Conservation (phyloP, 345 rosid genomes). For the Pelargonium nanum region DNA sequence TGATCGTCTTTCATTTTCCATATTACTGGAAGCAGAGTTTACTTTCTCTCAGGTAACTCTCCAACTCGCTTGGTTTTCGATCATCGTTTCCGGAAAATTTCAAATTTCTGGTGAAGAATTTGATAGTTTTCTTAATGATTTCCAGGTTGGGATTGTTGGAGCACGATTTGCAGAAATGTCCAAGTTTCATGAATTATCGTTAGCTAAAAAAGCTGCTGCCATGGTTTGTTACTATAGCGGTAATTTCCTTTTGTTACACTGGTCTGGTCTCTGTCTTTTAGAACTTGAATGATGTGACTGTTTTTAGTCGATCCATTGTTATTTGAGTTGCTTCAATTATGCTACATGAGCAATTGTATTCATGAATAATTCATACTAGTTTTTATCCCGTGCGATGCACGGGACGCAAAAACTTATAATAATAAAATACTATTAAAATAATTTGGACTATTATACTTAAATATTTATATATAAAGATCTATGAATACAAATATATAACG, state of each 20-base stretch:
- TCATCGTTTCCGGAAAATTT: conserved; percentile 20
- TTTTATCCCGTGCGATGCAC: no score
- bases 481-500: no score
- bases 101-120: no score
- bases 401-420: no score
- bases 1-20: conserved; percentile 23
- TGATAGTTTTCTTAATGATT: no score
- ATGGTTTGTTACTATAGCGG: conserved; percentile 77
- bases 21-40: conserved; percentile 49
- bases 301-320: background rate
- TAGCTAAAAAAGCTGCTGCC: conserved; percentile 63
- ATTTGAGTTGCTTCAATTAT: conserved; percentile 2
- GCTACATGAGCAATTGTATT: no score
- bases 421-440: no score
- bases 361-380: no score
- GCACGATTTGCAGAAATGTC: conserved; percentile 54
- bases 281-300: background rate
- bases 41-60: conserved; percentile 53
- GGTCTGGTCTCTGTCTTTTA: background rate
- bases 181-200: conserved; percentile 37
- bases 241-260: conserved; percentile 14
- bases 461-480: no score
- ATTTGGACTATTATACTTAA: no score
- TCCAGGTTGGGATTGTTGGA: no score
- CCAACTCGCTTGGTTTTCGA: background rate